Base-by-base conservation (phyloP, 306 rosid species). In the Cucumis cinereus region DNA sequence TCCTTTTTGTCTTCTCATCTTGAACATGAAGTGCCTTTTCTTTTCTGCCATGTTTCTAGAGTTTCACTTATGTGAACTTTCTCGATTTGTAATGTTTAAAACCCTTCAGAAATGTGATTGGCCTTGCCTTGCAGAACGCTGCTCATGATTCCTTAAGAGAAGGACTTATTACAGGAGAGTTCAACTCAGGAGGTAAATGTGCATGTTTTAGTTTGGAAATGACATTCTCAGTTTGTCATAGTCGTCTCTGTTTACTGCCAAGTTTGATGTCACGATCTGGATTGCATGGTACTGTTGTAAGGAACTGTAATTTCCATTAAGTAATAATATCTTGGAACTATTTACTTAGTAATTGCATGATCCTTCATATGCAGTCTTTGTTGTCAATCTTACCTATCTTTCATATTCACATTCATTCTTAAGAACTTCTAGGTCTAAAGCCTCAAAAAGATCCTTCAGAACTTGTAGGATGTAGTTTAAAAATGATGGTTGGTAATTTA, bases 131-230 rank as follows among this genome's bases (percentile, higher is more conserved):
- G 85, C 90, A 95, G 99, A 84, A 95, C 84, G 99, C 83, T 79
- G 99, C 99, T 20, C 89, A 82, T 79, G 93, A 92, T 71, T 90
- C 93, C 24, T 79, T 90, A 87, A 90, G 83, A 85, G 96, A 87
- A 87, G 90, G 87, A 52, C 89, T 95, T 79, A 47, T 84, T 26
- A 83, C 83, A 4, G 83, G 85, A 80, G 84, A 89, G 63, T 82
- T 62, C 26, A 76, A 77, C 78, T 70, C 81, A 36, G 97, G 97
- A 40, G 96, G 97, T 90, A 85, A 89, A 82, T 79, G 63, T 38
- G 23, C n/a, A 43, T 14, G 56, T 49, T 60, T 67, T 55, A 14
- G 16, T 22, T 79, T 53, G 47, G 33, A 73, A 49, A 20, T 20
- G 14, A n/a, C 3, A 75, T 43, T 73, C 1, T 53, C 33, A 38